These are phyloP conservation scores for Geosmithia flava DNA, from an alignment of 2,329 filamentous ascomycete genomes.

Conservation along the genomic window DNA sequence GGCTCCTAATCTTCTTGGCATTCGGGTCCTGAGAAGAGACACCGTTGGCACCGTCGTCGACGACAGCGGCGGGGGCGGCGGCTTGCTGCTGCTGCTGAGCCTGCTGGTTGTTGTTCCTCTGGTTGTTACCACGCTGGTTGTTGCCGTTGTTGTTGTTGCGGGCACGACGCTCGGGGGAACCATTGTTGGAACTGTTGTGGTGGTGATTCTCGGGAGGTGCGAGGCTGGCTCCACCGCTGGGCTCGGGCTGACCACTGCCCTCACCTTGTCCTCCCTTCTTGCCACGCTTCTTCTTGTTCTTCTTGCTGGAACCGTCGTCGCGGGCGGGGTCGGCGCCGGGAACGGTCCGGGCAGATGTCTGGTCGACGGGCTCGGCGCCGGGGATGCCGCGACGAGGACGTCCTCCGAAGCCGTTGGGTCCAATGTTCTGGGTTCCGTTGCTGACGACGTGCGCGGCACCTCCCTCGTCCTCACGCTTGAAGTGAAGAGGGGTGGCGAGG, in stretches of 20 bases:
- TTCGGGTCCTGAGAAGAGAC: conserved; percentile 51
- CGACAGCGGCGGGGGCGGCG: conserved; percentile 11
- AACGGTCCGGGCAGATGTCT: conserved; percentile 50
- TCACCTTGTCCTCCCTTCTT: conserved; percentile 16
- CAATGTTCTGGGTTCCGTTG: conserved; percentile 61
- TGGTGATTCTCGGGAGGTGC: conserved; percentile 27
- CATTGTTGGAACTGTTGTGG: conserved; percentile 36
- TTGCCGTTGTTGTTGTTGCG: conserved; percentile 34
- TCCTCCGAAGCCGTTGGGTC: conserved; percentile 69
- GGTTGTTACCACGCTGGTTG: conserved; percentile 30
- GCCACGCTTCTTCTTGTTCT: conserved; percentile 23
- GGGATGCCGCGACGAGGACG: conserved; percentile 62
- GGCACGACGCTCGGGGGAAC: conserved; percentile 56
- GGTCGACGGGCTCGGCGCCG: conserved; percentile 63
- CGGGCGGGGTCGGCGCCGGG: conserved; percentile 49
- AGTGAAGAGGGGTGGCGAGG: conserved; percentile 76
- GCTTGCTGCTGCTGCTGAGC: conserved; percentile 25
- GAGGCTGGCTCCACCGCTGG: conserved; percentile 32
- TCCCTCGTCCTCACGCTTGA: conserved; percentile 95
- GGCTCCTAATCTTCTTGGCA: conserved; percentile 86
- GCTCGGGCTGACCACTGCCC: conserved; percentile 27
- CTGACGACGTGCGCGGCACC: conserved; percentile 74
- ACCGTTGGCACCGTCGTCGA: conserved; percentile 27
- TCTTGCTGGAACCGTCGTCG: conserved; percentile 66
- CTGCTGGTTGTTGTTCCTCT: conserved; percentile 33